A percentile compares a stretch with the other conserved stretches of the same genome.
Evolutionary conservation across 352 stramenopile species (phyloP).

Genomic region (Globisporangium lucens): DNA sequence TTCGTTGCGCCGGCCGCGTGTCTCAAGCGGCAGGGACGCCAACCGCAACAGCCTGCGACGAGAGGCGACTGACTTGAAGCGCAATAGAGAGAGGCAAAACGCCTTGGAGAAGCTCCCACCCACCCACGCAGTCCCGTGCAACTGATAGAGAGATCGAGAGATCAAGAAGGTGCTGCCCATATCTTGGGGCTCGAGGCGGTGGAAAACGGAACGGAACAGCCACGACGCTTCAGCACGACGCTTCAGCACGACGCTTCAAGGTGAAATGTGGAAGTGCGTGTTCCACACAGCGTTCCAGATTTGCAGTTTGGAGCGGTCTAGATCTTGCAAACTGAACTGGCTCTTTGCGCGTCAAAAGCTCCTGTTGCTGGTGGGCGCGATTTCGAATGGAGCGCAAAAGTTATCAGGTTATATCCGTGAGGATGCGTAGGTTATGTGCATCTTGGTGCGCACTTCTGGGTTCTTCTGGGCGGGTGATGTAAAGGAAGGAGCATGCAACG

Average conservation of each 20-base stretch:
- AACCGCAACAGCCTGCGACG: background rate
- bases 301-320: background rate
- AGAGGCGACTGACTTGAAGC: background rate
- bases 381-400: background rate
- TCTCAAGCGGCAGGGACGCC: background rate
- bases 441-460: background rate
- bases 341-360: background rate
- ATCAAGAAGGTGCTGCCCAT: too few relatives aligned
- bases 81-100: background rate
- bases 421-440: background rate
- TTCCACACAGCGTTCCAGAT: background rate
- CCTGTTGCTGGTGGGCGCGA: background rate
- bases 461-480: background rate
- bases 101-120: background rate
- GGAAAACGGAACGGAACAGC: background rate
- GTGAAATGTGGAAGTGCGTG: background rate
- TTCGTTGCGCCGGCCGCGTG: background rate
- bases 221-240: background rate
- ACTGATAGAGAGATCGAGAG: background rate
- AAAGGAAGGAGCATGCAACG: constrained; percentile 1
- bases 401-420: background rate
- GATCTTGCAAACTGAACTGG: background rate
- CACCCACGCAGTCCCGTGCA: background rate
- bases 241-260: background rate
- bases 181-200: background rate